Evolutionary conservation across 495 filamentous ascomycete genomes (phyloP), one percentile per base, ranked within the genome.

Genomic region (Chaetomium cochliodes): DNA sequence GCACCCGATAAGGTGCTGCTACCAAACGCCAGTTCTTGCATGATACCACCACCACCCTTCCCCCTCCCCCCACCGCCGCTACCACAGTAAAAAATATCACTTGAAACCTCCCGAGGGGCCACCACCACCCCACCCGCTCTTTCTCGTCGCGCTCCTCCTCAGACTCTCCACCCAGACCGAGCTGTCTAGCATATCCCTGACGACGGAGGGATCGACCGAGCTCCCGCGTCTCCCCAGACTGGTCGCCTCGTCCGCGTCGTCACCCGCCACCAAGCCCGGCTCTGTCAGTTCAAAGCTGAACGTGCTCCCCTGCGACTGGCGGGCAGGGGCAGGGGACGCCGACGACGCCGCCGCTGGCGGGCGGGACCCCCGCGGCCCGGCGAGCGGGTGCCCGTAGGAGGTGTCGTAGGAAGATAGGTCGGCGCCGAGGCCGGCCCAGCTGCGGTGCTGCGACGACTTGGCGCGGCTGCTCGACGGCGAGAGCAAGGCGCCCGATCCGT

Each of bases 101-200:
- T 59, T 41, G 50, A 68, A 65, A 55, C 61, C 52, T 57, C 70
- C 51, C 55, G 23, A 18, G 23, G 58, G 15, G 16, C 44, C 46
- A 6, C 28, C 28, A 6, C 28, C 28, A 26, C 63, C 55, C 66
- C 70, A 58, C 50, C 64, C 58, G 30, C 60, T 65, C 57, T 64
- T 66, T 53, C 87, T 96, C 66, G 92, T 96, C 65, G 94, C 91
- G 76, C 92, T 96, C 61, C 92, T 84, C 64, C 92, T 82, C 56
- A 97, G 91, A 80, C 92, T 96, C 77, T 92, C 89, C 58, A 92
- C 90, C 93, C 93, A 97, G 22, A 88, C 90, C 46, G 92, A 94
- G 66, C 91, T 88, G 67, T 91, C 89, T 30, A 97, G 80, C 70
- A 92, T 87, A 60, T 90, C 84, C 77, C 92, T 85, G 64, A 94